phyloP scores from a whole-genome alignment of 2,329 filamentous ascomycete genomes.

The Parasarocladium wereldwijsianum region DNA sequence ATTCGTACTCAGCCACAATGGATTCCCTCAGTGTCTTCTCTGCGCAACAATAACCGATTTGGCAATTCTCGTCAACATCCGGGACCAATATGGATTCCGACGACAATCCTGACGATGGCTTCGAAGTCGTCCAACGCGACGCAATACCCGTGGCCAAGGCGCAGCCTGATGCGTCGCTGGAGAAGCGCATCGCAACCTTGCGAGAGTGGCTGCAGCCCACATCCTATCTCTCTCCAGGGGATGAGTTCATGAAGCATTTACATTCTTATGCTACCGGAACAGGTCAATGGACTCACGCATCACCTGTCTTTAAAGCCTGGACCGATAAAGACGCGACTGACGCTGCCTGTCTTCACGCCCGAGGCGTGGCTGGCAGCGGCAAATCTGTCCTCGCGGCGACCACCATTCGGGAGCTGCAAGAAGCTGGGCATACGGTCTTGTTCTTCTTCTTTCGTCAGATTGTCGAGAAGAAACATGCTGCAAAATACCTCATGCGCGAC shows the following conservation, averaged over 20 bases:
- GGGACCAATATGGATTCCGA: too few species aligned
- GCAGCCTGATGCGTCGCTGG: too few species aligned
- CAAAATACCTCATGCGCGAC: slow-evolving; percentile 16
- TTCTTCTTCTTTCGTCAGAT: slow-evolving; percentile 26
- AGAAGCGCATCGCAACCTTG: too few species aligned
- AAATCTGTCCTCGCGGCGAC: slow-evolving; percentile 20
- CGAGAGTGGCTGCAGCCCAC: slow-evolving; percentile 15
- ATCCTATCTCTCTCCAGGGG: slow-evolving; percentile 9
- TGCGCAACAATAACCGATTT: too few species aligned
- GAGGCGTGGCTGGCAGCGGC: slow-evolving; percentile 22
- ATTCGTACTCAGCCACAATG: too few species aligned
- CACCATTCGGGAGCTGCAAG: slow-evolving; percentile 6
- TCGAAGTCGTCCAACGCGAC: too few species aligned
- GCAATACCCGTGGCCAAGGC: too few species aligned
- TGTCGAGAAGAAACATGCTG: slow-evolving; percentile 18
- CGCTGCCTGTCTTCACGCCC: slow-evolving; percentile 13
- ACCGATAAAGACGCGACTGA: slow-evolving; percentile 1
- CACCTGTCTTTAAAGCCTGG: slow-evolving; percentile 7
- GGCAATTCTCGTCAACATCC: too few species aligned
- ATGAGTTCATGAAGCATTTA: slow-evolving; percentile 12
- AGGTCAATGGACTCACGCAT: slow-evolving; percentile 7
- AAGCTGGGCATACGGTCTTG: slow-evolving; percentile 13
- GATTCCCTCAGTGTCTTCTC: too few species aligned
- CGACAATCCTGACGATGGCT: too few species aligned
- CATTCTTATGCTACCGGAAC: slow-evolving; percentile 8